Evolutionary conservation across 352 stramenopile species (phyloP).

Genomic region (Globisporangium uncinulatum): DNA sequence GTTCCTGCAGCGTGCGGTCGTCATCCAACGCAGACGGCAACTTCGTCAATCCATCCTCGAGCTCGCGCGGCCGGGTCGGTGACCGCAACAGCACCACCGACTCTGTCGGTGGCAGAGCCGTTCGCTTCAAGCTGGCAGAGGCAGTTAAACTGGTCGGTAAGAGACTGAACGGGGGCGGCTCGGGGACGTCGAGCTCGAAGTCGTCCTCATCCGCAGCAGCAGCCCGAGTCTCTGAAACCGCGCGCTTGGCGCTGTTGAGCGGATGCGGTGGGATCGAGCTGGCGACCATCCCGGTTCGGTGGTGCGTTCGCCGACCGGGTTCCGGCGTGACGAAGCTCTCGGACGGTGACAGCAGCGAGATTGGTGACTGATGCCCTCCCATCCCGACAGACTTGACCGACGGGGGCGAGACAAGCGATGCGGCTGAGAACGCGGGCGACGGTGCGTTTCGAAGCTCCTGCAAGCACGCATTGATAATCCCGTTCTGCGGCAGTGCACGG

Average conservation of each 20-base stretch:
- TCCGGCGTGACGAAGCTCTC: not conserved
- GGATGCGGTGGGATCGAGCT: not conserved
- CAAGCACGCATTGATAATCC: constrained; percentile 63
- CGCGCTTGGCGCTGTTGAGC: not conserved
- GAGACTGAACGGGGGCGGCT: constrained; percentile 11
- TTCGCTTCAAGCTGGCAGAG: not conserved
- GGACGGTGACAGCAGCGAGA: constrained; percentile 12
- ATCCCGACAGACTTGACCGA: constrained; percentile 5
- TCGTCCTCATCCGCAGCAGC: constrained; percentile 7
- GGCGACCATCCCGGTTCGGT: not conserved
- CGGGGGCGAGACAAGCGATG: constrained; percentile 8
- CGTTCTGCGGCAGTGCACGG: constrained; percentile 35
- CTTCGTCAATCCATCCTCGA: not conserved
- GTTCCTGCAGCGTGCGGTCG: constrained; percentile 24
- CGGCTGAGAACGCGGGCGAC: constrained; percentile 1
- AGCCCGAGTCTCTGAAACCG: not conserved
- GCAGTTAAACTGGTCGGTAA: not conserved
- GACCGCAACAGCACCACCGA: not conserved
- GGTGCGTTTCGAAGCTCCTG: constrained; percentile 30
- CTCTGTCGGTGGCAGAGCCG: not conserved
- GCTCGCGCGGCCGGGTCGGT: not conserved
- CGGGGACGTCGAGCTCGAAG: constrained; percentile 5
- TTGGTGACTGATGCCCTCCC: constrained; percentile 7
- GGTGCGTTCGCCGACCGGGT: not conserved
- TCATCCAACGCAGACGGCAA: constrained; percentile 1